A percentile compares a stretch with the other conserved stretches of the same genome.
Evolutionary conservation across 371 early-diverging fungal species (phyloP).

Genomic region (Cladochytrium tenue): DNA sequence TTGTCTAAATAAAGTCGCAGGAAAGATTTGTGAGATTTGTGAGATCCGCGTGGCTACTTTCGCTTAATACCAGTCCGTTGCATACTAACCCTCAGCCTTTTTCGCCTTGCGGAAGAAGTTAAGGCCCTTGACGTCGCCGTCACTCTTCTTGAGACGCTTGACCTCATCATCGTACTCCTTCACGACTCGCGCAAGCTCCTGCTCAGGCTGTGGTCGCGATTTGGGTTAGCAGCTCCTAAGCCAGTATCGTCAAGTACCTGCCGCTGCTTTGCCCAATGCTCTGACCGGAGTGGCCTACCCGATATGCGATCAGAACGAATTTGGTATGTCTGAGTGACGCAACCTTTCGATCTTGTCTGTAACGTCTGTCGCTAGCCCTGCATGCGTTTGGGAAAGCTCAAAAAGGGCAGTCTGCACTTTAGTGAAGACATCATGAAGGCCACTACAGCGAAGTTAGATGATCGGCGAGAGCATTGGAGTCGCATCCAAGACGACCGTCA

Average conservation of each 20-base stretch:
- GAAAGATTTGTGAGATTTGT: too few relatives aligned
- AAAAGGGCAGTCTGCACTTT: slow-evolving; percentile 11
- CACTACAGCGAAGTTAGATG: too few relatives aligned
- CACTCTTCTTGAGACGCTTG: background rate
- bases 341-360: slow-evolving; percentile 17
- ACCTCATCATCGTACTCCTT: slow-evolving; percentile 20
- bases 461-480: too few relatives aligned
- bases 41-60: too few relatives aligned
- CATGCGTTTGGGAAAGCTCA: slow-evolving; percentile 21
- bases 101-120: slow-evolving; percentile 12
- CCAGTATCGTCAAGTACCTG: background rate
- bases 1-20: too few relatives aligned
- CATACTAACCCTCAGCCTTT: too few relatives aligned
- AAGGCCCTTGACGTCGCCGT: slow-evolving; percentile 12
- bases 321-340: too few relatives aligned
- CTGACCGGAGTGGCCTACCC: slow-evolving; percentile 6
- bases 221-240: background rate
- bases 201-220: slow-evolving; percentile 2
- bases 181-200: background rate
- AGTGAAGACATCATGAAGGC: slow-evolving; percentile 25
- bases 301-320: too few relatives aligned
- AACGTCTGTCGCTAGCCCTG: slow-evolving; percentile 14
- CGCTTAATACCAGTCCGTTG: too few relatives aligned
- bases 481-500: too few relatives aligned
- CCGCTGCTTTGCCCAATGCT: slow-evolving; percentile 12